Evolutionary conservation across 169 alveolate species (phyloP).

Genomic region (Plasmodium coatneyi): DNA sequence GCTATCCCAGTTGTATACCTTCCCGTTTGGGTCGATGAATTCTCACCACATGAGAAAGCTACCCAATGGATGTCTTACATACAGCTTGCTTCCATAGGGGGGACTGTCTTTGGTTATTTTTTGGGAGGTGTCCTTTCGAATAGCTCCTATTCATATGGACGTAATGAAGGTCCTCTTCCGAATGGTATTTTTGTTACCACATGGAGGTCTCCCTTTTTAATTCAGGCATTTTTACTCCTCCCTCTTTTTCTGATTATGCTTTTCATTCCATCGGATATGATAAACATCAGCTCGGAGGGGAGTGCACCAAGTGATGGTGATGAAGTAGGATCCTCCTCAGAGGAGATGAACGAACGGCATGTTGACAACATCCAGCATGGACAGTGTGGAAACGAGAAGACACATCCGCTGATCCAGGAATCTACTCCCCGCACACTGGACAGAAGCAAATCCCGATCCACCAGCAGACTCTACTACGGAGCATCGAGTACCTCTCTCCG

Average conservation of each 20-base stretch:
- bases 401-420: not conserved
- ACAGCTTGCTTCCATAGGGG: slow-evolving; percentile 92
- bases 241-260: slow-evolving; percentile 54
- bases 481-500: not conserved
- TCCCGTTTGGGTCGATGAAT: slow-evolving; percentile 97
- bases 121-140: slow-evolving; percentile 62
- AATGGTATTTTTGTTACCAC: slow-evolving; percentile 22
- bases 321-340: not conserved
- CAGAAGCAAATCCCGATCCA: not conserved
- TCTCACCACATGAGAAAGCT: slow-evolving; percentile 90
- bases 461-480: slow-evolving; percentile 6
- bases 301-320: not conserved
- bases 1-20: slow-evolving; percentile 92
- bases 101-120: slow-evolving; percentile 84
- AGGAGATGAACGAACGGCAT: not conserved
- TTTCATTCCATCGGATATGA: slow-evolving; percentile 57
- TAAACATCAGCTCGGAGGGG: slow-evolving; percentile 23
- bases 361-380: not conserved
- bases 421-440: not conserved
- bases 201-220: slow-evolving; percentile 75
- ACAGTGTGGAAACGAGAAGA: not conserved
- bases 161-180: slow-evolving; percentile 1
- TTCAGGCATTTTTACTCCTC: slow-evolving; percentile 39
- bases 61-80: slow-evolving; percentile 95
- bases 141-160: not conserved